A percentile compares a stretch with the other conserved stretches of the same genome.
phyloP scores from a whole-genome alignment of 805 yeast genomes.

The Yarrowia divulgata region DNA sequence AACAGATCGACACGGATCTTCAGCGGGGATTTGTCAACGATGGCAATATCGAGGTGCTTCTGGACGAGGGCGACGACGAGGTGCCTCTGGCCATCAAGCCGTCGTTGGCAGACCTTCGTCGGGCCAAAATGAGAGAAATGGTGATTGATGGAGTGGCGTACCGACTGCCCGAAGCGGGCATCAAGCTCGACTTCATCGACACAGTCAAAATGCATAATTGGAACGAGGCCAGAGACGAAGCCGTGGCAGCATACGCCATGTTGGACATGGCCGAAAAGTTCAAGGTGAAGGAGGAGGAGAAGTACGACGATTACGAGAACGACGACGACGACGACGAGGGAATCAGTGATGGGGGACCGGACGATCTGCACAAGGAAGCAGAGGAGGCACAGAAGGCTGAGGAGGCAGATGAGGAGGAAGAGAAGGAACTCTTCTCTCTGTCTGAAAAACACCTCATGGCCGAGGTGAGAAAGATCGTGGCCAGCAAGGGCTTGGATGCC shows the following conservation, averaged over 20 bases:
- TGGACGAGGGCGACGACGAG: constrained; percentile 53
- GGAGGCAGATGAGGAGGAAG: background rate
- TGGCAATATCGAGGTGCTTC: constrained; percentile 64
- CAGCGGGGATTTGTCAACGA: constrained; percentile 60
- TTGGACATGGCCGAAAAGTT: constrained; percentile 26
- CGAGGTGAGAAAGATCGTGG: constrained; percentile 3
- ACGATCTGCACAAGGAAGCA: background rate
- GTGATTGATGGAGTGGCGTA: constrained; percentile 59
- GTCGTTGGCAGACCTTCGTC: constrained; percentile 26
- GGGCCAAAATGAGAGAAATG: constrained; percentile 34
- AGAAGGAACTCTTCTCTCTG: background rate
- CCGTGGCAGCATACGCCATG: constrained; percentile 37
- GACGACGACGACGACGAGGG: background rate
- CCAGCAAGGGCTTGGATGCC: constrained; percentile 25
- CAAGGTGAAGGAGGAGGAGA: background rate
- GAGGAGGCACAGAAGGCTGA: background rate
- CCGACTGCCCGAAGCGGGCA: constrained; percentile 70
- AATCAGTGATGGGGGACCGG: constrained; percentile 6
- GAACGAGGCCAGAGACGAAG: constrained; percentile 50
- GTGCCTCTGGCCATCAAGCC: constrained; percentile 39
- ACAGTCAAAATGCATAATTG: constrained; percentile 54
- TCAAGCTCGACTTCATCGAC: constrained; percentile 71
- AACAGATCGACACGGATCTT: constrained; percentile 62
- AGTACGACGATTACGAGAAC: background rate
- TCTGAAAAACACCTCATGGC: constrained; percentile 6